phyloP scores from a whole-genome alignment of 768 basidiomycete genomes.

The Mycena olivaceomarginata region DNA sequence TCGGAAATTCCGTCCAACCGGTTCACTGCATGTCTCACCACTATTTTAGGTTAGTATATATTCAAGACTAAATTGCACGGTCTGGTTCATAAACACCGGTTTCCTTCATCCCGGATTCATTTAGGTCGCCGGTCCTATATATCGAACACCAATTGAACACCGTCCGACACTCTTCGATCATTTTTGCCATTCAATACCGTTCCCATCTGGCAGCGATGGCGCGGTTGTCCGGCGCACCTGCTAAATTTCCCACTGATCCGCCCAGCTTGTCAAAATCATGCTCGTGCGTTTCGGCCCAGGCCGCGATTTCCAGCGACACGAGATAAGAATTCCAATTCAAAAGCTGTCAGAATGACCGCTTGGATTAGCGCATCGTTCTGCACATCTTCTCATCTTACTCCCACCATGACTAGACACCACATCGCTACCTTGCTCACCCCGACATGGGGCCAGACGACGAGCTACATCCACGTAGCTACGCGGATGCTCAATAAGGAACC shows the following conservation, averaged over 20 bases:
- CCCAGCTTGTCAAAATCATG: too few species aligned
- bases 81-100: neutral
- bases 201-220: too few species aligned
- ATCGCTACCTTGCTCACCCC: conserved; percentile 31
- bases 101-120: conserved; percentile 1
- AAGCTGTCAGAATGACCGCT: neutral
- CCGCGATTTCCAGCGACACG: too few species aligned
- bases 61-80: neutral
- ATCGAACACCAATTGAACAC: neutral
- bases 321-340: neutral
- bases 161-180: too few species aligned
- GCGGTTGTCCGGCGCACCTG: too few species aligned
- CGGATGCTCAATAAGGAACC: conserved; percentile 33
- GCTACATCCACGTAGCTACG: conserved; percentile 20
- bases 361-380: neutral
- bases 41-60: neutral
- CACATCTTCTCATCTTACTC: neutral
- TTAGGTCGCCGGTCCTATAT: neutral
- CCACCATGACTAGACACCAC: conserved; percentile 28
- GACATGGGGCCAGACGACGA: conserved; percentile 20
- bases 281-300: too few species aligned
- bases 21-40: neutral
- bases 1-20: too few species aligned
- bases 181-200: too few species aligned
- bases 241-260: too few species aligned